A percentile compares a stretch with the other conserved stretches of the same genome.
Evolutionary conservation across 345 rosid genomes (phyloP).

Genomic region (Bruguiera gymnorhiza): DNA sequence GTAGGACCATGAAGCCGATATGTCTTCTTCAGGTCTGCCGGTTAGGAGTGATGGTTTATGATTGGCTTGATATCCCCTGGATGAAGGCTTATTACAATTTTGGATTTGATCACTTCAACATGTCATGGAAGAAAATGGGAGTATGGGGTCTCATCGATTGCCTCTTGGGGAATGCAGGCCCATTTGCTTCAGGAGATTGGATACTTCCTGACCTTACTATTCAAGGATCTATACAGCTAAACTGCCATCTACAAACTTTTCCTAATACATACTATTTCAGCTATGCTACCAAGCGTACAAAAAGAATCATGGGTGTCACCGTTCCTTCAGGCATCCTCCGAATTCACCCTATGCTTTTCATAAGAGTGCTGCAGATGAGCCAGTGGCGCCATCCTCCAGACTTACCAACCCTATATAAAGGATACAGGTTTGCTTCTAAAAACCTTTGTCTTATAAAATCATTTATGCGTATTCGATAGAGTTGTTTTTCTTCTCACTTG

Average conservation of each 20-base stretch:
- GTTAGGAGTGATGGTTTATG: conserved; percentile 76
- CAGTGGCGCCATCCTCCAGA: conserved; percentile 75
- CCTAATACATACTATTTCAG: conserved; percentile 83
- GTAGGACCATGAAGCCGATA: conserved; percentile 64
- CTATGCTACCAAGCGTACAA: conserved; percentile 84
- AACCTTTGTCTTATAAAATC: not conserved
- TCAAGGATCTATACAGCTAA: conserved; percentile 69
- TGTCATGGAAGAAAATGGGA: conserved; percentile 74
- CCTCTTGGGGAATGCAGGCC: conserved; percentile 76
- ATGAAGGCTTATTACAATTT: conserved; percentile 82
- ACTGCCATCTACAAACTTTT: conserved; percentile 58
- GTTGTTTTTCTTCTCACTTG: too few species aligned
- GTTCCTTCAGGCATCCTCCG: conserved; percentile 71
- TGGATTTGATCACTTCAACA: conserved; percentile 88
- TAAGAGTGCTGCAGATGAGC: conserved; percentile 82
- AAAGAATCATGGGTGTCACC: conserved; percentile 57
- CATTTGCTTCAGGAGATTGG: conserved; percentile 86
- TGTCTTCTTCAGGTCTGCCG: conserved; percentile 79
- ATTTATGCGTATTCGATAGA: not conserved
- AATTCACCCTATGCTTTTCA: conserved; percentile 79
- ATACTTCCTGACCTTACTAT: conserved; percentile 91
- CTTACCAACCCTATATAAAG: conserved; percentile 72
- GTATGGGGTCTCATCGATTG: conserved; percentile 60
- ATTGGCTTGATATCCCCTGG: conserved; percentile 90
- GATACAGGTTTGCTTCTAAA: conserved; percentile 59